A percentile compares a stretch with the other conserved stretches of the same genome.
Conservation (phyloP, 805 yeast genomes). For the Kluyveromyces siamensis region DNA sequence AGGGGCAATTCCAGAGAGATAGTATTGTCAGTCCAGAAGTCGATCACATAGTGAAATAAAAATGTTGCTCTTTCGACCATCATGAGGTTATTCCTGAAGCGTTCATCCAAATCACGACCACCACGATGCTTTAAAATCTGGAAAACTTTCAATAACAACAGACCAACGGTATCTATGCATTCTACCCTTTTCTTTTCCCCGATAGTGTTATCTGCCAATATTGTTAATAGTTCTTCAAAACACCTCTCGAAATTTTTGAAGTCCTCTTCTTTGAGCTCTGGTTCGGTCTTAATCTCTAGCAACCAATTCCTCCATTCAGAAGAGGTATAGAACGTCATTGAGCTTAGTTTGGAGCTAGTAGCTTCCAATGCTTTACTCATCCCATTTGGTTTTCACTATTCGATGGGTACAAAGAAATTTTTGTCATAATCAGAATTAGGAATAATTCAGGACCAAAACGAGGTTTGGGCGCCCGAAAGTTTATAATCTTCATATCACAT, state of each 20-base stretch:
- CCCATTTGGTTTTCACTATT: background rate
- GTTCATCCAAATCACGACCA: slow-evolving; percentile 6
- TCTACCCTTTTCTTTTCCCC: slow-evolving; percentile 22
- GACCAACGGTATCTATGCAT: slow-evolving; percentile 50
- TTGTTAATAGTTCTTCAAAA: slow-evolving; percentile 3
- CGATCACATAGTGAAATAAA: slow-evolving; percentile 48
- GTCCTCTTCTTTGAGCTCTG: background rate
- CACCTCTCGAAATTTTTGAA: background rate
- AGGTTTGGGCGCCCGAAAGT: background rate
- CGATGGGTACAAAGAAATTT: background rate
- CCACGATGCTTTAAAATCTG: slow-evolving; percentile 29
- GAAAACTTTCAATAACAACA: slow-evolving; percentile 52
- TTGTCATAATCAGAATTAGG: background rate
- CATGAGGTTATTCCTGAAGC: slow-evolving; percentile 10
- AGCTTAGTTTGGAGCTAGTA: background rate
- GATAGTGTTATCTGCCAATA: slow-evolving; percentile 4
- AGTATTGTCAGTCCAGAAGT: slow-evolving; percentile 63
- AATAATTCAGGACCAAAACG: background rate
- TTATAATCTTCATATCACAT: too few relatives aligned
- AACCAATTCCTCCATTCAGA: slow-evolving; percentile 1
- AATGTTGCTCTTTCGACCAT: slow-evolving; percentile 19
- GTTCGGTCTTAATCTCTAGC: background rate
- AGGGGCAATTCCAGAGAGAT: slow-evolving; percentile 65
- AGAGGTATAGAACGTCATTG: background rate
- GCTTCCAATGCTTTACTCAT: background rate